Base-by-base conservation (phyloP, 306 rosid genomes). In the Urtica urens region DNA sequence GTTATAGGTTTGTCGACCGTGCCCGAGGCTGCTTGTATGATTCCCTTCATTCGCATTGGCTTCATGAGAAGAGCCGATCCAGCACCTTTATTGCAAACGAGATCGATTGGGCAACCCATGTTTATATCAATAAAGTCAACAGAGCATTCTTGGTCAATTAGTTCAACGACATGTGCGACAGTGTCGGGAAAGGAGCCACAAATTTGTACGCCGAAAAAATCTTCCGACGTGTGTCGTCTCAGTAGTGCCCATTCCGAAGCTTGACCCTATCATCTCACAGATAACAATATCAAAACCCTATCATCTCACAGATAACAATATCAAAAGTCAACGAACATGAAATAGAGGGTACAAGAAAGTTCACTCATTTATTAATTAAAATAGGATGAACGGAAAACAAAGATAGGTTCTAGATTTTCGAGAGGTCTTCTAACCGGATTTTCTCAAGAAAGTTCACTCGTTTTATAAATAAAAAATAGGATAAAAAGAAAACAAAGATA, bases 181-280 rank as follows among this genome's bases (percentile, higher is more conserved):
- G 82, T 67, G 63, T 88, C 93, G 3, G 93, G 82, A 78, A 67
- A 70, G 60, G 95, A 67, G 22, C 95, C 93, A 51, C 97, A 88
- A 58, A 88, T 81, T 74, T 88, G 97, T 45, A 84, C 95, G 48
- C 95, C 97, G 72, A 88, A 88, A 48, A 88, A 57, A 71, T 88
- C 84, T 67, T 84, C 93, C 35, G 95, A 81, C 33, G 78, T 61
- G 74, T 81, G 95, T 26, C 95, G 77, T 59, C 97, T 78, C 61
- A 84, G 68, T 74, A 81, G 59, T 52, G 95, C 95, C 97, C 97
- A 88, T 62, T 84, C 97, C 38, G 97, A 88, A 22, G 97, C 97
- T 76, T 84, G 95, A 57, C 97, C 97, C 97, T 84, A 39, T 43
- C 48, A 47, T 56, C 47, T 51, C 29, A 57, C 54, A 52, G 14